Evolutionary conservation across 228 moss, liverwort and hornwort species (phyloP).

Genomic region (Sphagnum fallax): DNA sequence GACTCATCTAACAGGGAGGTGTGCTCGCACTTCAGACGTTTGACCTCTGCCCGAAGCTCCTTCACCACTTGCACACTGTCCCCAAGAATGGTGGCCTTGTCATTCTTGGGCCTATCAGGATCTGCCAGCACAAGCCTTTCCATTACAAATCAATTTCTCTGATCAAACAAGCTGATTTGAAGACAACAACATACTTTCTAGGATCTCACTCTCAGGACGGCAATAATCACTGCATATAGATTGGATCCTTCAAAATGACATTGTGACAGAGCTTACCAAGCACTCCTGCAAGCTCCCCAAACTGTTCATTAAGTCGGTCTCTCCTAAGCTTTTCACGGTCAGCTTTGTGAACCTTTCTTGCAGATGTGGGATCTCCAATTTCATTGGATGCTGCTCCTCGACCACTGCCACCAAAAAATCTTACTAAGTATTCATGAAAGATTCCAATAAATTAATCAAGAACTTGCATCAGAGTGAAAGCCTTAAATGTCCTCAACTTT

Average conservation of each 20-base stretch:
- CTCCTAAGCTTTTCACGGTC: slow-evolving; percentile 95
- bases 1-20: slow-evolving; percentile 76
- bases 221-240: neutral
- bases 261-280: slow-evolving; percentile 45
- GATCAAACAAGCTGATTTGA: neutral
- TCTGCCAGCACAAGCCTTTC: slow-evolving; percentile 31
- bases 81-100: slow-evolving; percentile 97
- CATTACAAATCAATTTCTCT: neutral
- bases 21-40: slow-evolving; percentile 84
- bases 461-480: neutral
- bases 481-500: neutral
- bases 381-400: slow-evolving; percentile 39
- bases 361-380: slow-evolving; percentile 61
- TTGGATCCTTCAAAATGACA: neutral
- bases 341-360: slow-evolving; percentile 92
- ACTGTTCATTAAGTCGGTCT: slow-evolving; percentile 94
- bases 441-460: neutral
- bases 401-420: slow-evolving; percentile 34
- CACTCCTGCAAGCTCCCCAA: slow-evolving; percentile 81
- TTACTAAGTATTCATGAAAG: slow-evolving; percentile 5
- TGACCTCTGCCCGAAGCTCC: slow-evolving; percentile 81
- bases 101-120: slow-evolving; percentile 97
- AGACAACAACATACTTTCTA: too few relatives aligned
- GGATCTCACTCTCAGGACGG: neutral
- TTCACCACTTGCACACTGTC: slow-evolving; percentile 93